A percentile compares a stretch with the other conserved stretches of the same genome.
Conservation (phyloP, 1,284 basidiomycete species). For the Leccinum ponderosum region DNA sequence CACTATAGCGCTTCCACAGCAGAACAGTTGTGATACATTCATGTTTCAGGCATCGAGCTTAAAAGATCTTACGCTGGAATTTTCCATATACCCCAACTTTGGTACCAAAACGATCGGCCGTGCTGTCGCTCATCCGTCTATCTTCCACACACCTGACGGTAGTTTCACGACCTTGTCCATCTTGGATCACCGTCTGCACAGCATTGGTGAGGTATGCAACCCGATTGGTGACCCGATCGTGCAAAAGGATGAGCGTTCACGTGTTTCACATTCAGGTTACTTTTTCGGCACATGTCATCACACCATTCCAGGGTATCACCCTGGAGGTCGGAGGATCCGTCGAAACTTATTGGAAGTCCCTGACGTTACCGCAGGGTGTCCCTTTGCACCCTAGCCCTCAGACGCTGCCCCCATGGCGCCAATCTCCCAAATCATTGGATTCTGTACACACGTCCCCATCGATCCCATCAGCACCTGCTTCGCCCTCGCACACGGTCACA, state of each 20-base stretch:
- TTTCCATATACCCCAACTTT: slow-evolving; percentile 97
- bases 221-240: not conserved
- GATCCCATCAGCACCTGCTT: slow-evolving; percentile 43
- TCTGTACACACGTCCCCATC: slow-evolving; percentile 71
- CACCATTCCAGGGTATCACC: slow-evolving; percentile 90
- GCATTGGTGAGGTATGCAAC: slow-evolving; percentile 82
- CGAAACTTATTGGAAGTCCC: slow-evolving; percentile 97
- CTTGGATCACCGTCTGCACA: slow-evolving; percentile 89
- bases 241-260: slow-evolving; percentile 13
- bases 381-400: slow-evolving; percentile 35
- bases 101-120: slow-evolving; percentile 98
- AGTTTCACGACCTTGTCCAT: slow-evolving; percentile 65
- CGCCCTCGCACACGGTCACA: slow-evolving; percentile 57
- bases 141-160: slow-evolving; percentile 63
- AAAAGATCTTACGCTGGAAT: slow-evolving; percentile 81
- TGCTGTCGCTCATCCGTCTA: slow-evolving; percentile 82
- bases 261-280: slow-evolving; percentile 57
- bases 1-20: slow-evolving; percentile 83
- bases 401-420: slow-evolving; percentile 33
- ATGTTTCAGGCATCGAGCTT: slow-evolving; percentile 79
- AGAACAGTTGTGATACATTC: slow-evolving; percentile 81
- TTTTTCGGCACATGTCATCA: slow-evolving; percentile 88
- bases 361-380: slow-evolving; percentile 56
- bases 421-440: slow-evolving; percentile 37
- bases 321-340: slow-evolving; percentile 95